Conservation (phyloP, 192 early-diverging fungal species). For the Entophlyctis helioformis region DNA sequence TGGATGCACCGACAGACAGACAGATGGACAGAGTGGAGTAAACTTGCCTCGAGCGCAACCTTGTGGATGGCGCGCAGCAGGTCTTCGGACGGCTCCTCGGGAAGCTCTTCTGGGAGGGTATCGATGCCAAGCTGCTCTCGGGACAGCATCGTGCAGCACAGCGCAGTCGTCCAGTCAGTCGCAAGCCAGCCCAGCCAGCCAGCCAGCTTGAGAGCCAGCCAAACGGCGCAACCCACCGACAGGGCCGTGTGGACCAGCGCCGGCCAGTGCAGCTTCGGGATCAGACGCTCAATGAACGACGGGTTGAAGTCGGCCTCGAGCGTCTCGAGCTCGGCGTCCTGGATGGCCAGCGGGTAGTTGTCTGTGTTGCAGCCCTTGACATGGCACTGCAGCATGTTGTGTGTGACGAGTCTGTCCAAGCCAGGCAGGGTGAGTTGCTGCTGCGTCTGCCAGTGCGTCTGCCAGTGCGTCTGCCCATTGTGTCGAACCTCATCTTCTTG, state of each 20-base stretch:
- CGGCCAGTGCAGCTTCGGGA: conserved; percentile 72
- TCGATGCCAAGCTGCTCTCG: conserved; percentile 56
- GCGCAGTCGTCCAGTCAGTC: no score
- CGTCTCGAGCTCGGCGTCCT: conserved; percentile 70
- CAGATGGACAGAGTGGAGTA: no score
- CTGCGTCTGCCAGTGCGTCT: no score
- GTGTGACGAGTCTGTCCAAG: conserved; percentile 93
- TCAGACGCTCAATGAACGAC: conserved; percentile 71
- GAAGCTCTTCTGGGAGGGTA: conserved; percentile 48
- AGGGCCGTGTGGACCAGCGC: conserved; percentile 28
- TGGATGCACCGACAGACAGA: background rate
- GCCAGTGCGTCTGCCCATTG: no score
- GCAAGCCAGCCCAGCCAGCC: no score
- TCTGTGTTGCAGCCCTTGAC: conserved; percentile 87
- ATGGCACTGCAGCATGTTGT: conserved; percentile 99
- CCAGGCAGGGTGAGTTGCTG: no score
- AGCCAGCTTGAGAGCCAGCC: background rate
- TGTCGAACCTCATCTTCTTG: no score
- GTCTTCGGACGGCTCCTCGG: conserved; percentile 47
- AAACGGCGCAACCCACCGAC: conserved; percentile 15
- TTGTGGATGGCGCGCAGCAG: conserved; percentile 66
- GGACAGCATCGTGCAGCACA: background rate
- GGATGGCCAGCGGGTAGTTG: conserved; percentile 84
- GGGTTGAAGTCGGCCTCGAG: conserved; percentile 77
- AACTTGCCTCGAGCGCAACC: conserved; percentile 65